Conservation (phyloP, 345 rosid genomes). For the Lenwebbia sp. region DNA sequence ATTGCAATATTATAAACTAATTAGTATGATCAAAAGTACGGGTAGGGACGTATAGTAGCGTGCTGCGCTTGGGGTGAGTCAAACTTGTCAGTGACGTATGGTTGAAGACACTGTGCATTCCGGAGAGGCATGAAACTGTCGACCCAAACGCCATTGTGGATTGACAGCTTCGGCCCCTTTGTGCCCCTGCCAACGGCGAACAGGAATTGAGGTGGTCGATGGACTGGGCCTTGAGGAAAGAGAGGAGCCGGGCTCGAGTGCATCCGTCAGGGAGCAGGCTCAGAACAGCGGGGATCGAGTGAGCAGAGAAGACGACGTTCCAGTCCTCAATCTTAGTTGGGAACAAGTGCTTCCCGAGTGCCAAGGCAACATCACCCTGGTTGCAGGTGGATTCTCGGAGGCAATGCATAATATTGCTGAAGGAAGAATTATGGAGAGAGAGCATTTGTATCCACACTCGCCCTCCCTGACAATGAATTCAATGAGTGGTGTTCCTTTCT, state of each 20-base stretch:
- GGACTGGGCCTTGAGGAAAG: conserved; percentile 10
- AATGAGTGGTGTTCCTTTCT: not conserved
- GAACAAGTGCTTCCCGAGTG: not conserved
- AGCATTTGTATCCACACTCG: not conserved
- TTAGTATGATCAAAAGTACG: too few species aligned
- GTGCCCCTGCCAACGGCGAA: not conserved
- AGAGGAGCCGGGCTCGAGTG: not conserved
- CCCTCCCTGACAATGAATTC: not conserved
- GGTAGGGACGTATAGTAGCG: too few species aligned
- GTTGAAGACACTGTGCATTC: conserved; percentile 7
- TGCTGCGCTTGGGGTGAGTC: too few species aligned
- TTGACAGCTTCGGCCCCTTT: not conserved
- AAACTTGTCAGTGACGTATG: too few species aligned
- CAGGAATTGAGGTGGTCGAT: not conserved
- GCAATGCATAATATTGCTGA: not conserved
- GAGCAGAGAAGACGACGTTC: conserved; percentile 5
- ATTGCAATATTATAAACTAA: too few species aligned
- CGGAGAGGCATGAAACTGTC: not conserved
- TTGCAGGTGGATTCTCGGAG: not conserved
- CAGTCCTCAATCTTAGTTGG: not conserved
- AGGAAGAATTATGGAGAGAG: not conserved
- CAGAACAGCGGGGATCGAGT: not conserved
- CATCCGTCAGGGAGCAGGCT: conserved; percentile 1
- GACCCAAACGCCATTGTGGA: conserved; percentile 2
- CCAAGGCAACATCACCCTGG: not conserved